Base-by-base conservation (phyloP, 2,329 filamentous ascomycete genomes). In the Chaetothyriales sp. region DNA sequence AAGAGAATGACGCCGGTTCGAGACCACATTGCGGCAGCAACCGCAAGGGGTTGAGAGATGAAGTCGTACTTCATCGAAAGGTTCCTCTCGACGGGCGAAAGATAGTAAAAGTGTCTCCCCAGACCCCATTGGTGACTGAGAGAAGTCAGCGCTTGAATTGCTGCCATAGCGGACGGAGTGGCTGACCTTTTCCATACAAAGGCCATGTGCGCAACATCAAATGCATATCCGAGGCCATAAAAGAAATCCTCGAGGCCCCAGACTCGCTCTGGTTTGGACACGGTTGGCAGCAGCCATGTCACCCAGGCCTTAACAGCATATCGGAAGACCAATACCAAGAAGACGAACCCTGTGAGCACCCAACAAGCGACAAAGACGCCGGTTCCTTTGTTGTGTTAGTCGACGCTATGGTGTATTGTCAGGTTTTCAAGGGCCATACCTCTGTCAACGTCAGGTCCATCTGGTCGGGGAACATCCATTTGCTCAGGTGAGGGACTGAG, bases 1-100 rank as follows among this genome's bases (percentile, higher is more conserved):
- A 66, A 66, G 59, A 63, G 64, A 58, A 65, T 66, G 61, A 67
- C 66, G 18, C 64, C 64, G 5, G 65, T 60, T 2, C 65, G 57
- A 4, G 63, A 66, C 28, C 65, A 51, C 64, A 66, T 66, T 2
- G 63, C 60, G 1, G 65, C 63, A 9, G 61, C 32, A 3, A 67
- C 62, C 6, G 63, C 58, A 64, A 59, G 2, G 52, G 60, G 61
- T 46, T 62, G 59, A 15, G 61, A 62, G 5, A 60, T 55, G 18
- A 55, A 62, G 19, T 61, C 60, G 26, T 52, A 61, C 52, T 59
- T 65, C 59, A 67, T 57, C 4, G 64, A 55, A n/a, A 55, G 47
- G 1, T 53, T 52, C 32, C 53, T 63, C 47, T 66, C 55, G 2
- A 54, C 48, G 1, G 49, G 39, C 1, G 55, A 56, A 8, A 66